Conservation (phyloP, 2,329 filamentous ascomycete genomes). For the Fusarium camptoceras region DNA sequence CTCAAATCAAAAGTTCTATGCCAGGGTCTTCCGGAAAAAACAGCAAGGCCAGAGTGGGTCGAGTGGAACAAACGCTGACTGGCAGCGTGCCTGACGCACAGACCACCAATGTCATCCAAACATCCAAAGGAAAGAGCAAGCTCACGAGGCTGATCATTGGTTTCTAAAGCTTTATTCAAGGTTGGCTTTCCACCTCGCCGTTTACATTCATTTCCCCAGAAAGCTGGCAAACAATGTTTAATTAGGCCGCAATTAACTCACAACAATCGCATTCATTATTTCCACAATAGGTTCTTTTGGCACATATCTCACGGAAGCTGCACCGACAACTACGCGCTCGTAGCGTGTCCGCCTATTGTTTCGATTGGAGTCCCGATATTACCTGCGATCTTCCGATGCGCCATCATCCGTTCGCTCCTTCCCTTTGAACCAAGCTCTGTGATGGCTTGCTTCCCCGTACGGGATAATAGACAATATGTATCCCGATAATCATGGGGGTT, state of each 20-base stretch:
- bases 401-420: conserved; percentile 44
- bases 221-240: conserved; percentile 42
- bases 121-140: conserved; percentile 36
- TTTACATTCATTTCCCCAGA: conserved; percentile 20
- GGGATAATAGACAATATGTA: conserved; percentile 50
- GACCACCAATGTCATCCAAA: conserved; percentile 34
- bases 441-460: conserved; percentile 45
- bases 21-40: conserved; percentile 49
- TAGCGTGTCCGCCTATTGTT: conserved; percentile 16
- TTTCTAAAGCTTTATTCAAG: conserved; percentile 20
- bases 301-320: background rate
- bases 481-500: conserved; percentile 47
- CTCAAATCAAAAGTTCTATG: conserved; percentile 17
- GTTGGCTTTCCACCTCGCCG: conserved; percentile 36
- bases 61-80: conserved; percentile 46
- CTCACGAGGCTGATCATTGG: conserved; percentile 41
- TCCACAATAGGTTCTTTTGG: background rate
- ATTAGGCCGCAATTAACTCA: conserved; percentile 37
- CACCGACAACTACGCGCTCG: conserved; percentile 12
- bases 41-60: conserved; percentile 37
- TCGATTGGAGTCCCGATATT: background rate
- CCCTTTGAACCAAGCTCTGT: conserved; percentile 50
- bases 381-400: conserved; percentile 43
- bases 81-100: conserved; percentile 36
- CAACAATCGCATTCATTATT: background rate